These are phyloP conservation scores for Filobasidium wieringae DNA, from an alignment of 768 basidiomycete genomes.

Conservation along the genomic window DNA sequence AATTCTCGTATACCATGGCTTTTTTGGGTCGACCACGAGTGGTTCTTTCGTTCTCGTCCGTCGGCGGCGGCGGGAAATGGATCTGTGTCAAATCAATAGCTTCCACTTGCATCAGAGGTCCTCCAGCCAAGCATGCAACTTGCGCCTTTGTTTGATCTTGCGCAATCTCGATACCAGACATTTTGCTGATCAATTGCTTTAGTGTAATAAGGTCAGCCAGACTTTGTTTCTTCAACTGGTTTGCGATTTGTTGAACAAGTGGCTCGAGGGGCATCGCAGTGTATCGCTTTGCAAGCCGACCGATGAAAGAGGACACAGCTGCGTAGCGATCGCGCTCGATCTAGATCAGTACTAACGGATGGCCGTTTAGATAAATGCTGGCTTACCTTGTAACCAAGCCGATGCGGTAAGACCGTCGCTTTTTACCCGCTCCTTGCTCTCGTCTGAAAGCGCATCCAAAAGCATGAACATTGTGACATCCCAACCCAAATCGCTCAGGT, in stretches of 20 bases:
- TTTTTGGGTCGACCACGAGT: conserved; percentile 18
- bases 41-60: conserved; percentile 2
- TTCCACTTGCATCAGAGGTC: conserved; percentile 73
- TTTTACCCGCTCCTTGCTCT: conserved; percentile 68
- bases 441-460: conserved; percentile 75
- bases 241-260: conserved; percentile 76
- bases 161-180: conserved; percentile 86
- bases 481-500: conserved; percentile 83
- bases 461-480: conserved; percentile 82
- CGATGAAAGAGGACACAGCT: conserved; percentile 89
- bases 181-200: conserved; percentile 84
- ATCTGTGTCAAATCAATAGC: conserved; percentile 43
- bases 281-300: conserved; percentile 79
- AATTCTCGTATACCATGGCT: conserved; percentile 28
- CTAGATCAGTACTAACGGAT: conserved; percentile 6
- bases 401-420: conserved; percentile 81
- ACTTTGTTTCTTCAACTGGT: conserved; percentile 72
- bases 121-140: conserved; percentile 80
- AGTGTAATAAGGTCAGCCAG: conserved; percentile 69
- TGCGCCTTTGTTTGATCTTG: conserved; percentile 81
- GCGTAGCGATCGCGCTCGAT: conserved; percentile 19
- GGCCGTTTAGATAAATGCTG: neutral
- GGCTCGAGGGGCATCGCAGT: conserved; percentile 62
- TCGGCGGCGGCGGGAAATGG: conserved; percentile 19
- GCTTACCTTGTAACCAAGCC: conserved; percentile 81